Evolutionary conservation across 164 flowering plant species (phyloP), one percentile per base, ranked within the genome.

Genomic region (Aristolochia fimbriata): DNA sequence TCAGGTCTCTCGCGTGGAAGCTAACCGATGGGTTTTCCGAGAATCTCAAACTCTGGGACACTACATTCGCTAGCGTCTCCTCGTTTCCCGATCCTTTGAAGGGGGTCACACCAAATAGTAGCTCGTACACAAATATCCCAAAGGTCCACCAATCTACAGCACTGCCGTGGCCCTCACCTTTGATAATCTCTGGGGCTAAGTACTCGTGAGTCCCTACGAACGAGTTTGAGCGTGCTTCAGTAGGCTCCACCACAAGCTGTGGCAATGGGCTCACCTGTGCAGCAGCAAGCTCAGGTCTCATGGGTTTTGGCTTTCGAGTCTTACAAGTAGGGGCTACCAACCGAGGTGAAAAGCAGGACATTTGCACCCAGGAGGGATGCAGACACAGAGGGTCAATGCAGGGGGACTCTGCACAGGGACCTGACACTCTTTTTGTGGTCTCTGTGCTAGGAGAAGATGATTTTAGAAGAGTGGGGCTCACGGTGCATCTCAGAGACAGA

Each of bases 141-240:
- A 78, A 75, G 0, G 85, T 85, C 97, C 97, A 91, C 97, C 97
- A 91, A 65, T 91, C 97, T 31, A 88, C 96, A 2, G 96, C 82
- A 70, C 79, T 88, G 25, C 97, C 96, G 62, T 88, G 97, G 41
- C 90, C 92, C 47, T 88, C 88, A 19, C 87, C 94, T 64, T 80
- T 83, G 71, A 88, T 75, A 58, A 91, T 83, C 73, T 88, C 97
- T 0, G 96, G 97, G 53, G 97, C 91, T 53, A 91, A 73, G 77
- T 91, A 91, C 53, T 91, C 97, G 51, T 87, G 96, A 51, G 97
- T 91, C 23, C 97, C 96, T 8, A 91, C 97, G 59, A 86, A 86
- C 19, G 96, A 91, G 75, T 88, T 86, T 16, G 97, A 91, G 10
- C 95, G 78, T 27, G 96, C 96, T 65, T 55, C 70, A 15, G 86